These are phyloP conservation scores for Aspergillus asperescens DNA, from an alignment of 495 filamentous ascomycete species.

Conservation along the genomic window DNA sequence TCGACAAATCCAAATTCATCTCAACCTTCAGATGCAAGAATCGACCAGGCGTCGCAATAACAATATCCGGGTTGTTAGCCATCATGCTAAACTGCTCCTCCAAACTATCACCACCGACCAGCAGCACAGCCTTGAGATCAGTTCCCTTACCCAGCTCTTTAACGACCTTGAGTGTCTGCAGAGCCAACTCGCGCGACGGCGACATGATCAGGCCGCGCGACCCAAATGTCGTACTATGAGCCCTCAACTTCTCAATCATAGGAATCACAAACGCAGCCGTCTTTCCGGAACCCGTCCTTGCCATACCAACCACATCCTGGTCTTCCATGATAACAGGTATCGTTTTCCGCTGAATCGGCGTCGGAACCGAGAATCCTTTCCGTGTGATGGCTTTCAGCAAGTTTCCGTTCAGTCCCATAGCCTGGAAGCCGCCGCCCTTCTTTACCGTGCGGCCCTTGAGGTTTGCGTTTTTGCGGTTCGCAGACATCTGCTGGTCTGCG, in stretches of 20 bases:
- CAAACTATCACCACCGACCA: slow-evolving; percentile 91
- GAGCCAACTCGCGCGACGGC: slow-evolving; percentile 83
- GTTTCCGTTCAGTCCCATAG: slow-evolving; percentile 82
- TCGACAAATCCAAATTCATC: slow-evolving; percentile 82
- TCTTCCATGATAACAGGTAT: slow-evolving; percentile 86
- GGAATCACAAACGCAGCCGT: slow-evolving; percentile 97
- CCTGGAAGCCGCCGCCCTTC: slow-evolving; percentile 93
- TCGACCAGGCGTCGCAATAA: slow-evolving; percentile 93
- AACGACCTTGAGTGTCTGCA: slow-evolving; percentile 93
- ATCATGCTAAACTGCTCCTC: slow-evolving; percentile 95
- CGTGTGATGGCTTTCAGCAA: slow-evolving; percentile 83
- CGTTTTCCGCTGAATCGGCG: slow-evolving; percentile 94
- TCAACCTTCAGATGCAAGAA: slow-evolving; percentile 95
- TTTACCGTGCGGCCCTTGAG: slow-evolving; percentile 81
- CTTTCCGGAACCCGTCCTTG: slow-evolving; percentile 92
- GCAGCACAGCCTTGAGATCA: slow-evolving; percentile 77
- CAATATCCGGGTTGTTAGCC: slow-evolving; percentile 89
- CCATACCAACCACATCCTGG: slow-evolving; percentile 95
- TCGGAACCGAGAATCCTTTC: slow-evolving; percentile 93
- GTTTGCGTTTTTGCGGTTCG: slow-evolving; percentile 76
- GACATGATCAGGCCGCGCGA: slow-evolving; percentile 81
- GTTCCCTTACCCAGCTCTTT: slow-evolving; percentile 90
- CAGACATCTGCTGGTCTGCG: slow-evolving; percentile 72
- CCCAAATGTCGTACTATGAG: slow-evolving; percentile 81
- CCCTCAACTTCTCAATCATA: slow-evolving; percentile 90